These are phyloP conservation scores for Malus hybrid DNA, from an alignment of 331 rosid species.

Conservation along the genomic window DNA sequence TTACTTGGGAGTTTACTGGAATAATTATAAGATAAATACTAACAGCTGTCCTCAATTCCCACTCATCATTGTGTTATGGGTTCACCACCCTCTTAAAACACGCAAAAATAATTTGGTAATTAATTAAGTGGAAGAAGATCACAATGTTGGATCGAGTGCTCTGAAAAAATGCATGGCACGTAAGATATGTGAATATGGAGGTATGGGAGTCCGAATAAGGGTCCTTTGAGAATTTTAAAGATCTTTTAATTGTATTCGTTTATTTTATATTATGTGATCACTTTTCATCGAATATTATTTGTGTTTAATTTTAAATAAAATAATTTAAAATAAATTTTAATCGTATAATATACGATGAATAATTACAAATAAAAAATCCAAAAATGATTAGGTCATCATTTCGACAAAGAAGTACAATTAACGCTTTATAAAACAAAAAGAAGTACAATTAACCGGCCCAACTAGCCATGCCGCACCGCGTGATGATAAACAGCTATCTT, in stretches of 20 bases:
- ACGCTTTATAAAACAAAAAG: no score
- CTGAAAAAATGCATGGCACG: background rate
- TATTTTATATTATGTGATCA: no score
- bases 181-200: background rate
- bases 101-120: background rate
- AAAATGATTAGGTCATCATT: background rate
- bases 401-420: background rate
- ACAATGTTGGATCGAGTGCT: no score
- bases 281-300: rapidly evolving
- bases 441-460: background rate
- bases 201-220: background rate
- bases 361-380: rapidly evolving
- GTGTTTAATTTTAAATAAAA: no score
- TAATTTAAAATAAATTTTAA: no score
- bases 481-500: background rate
- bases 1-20: background rate
- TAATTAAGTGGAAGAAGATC: background rate
- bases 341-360: no score
- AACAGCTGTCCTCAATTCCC: background rate
- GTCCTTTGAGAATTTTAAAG: no score
- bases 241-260: no score
- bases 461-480: background rate
- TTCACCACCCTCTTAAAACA: background rate
- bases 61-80: background rate
- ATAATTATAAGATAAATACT: background rate